A percentile compares a stretch with the other conserved stretches of the same genome.
Conservation (phyloP, 371 early-diverging fungal species). For the Mucor indicus region DNA sequence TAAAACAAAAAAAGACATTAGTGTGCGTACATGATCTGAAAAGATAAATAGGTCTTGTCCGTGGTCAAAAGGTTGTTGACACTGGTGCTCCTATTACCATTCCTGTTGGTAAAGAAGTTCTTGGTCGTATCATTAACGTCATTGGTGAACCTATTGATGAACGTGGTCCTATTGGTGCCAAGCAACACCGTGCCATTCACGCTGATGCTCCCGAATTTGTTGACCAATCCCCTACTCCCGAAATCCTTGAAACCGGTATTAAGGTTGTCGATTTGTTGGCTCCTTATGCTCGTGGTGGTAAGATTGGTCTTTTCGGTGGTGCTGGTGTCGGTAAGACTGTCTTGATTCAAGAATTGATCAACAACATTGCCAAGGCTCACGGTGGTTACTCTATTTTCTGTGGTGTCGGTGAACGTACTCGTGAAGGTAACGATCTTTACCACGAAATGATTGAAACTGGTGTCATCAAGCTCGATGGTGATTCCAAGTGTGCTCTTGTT, state of each 20-base stretch:
- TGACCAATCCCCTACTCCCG: slow-evolving; percentile 94
- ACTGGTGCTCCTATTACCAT: slow-evolving; percentile 90
- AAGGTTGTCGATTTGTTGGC: slow-evolving; percentile 97
- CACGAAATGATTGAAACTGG: slow-evolving; percentile 95
- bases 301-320: slow-evolving; percentile 97
- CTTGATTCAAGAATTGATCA: slow-evolving; percentile 95
- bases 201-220: slow-evolving; percentile 91
- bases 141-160: slow-evolving; percentile 95
- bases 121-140: slow-evolving; percentile 96
- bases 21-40: too few relatives aligned
- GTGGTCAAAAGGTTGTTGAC: slow-evolving; percentile 91
- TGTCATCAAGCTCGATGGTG: slow-evolving; percentile 92
- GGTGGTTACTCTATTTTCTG: slow-evolving; percentile 97
- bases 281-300: slow-evolving; percentile 95
- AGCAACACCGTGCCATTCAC: slow-evolving; percentile 85
- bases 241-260: slow-evolving; percentile 95
- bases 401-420: slow-evolving; percentile 97
- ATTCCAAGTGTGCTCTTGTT: slow-evolving; percentile 93
- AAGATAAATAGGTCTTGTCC: slow-evolving; percentile 87
- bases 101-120: slow-evolving; percentile 91
- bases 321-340: slow-evolving; percentile 98
- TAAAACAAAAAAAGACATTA: too few relatives aligned
- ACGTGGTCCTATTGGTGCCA: slow-evolving; percentile 93
- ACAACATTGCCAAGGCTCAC: slow-evolving; percentile 96
- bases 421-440: slow-evolving; percentile 98